A percentile compares a stretch with the other conserved stretches of the same genome.
Evolutionary conservation across 345 rosid genomes (phyloP).

Genomic region (Brassica rapa): DNA sequence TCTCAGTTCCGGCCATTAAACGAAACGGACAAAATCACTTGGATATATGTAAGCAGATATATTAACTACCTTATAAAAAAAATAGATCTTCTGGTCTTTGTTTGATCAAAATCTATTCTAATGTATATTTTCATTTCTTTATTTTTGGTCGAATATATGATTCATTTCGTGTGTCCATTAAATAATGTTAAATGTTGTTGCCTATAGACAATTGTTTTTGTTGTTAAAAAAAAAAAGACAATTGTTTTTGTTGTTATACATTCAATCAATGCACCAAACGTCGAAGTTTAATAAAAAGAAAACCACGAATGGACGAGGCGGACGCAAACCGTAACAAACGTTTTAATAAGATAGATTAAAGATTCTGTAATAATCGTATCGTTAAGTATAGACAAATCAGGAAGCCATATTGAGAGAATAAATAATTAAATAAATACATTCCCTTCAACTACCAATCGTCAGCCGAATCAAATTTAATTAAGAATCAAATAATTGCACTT

Average conservation of each 20-base stretch:
- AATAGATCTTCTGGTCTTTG: slow-evolving; percentile 7
- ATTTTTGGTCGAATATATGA: not conserved
- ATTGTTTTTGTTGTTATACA: not conserved
- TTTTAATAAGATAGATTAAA: slow-evolving; percentile 15
- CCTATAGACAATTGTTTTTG: slow-evolving; percentile 4
- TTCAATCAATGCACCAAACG: slow-evolving; percentile 40
- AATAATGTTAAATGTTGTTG: slow-evolving; percentile 12
- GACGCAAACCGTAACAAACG: slow-evolving; percentile 37
- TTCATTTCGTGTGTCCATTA: not conserved
- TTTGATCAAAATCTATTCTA: slow-evolving; percentile 11
- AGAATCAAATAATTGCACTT: slow-evolving; percentile 28
- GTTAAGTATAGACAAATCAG: slow-evolving; percentile 13
- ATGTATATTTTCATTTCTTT: not conserved
- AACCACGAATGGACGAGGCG: slow-evolving; percentile 38
- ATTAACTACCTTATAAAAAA: not conserved
- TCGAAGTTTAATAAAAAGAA: not conserved
- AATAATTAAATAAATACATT: slow-evolving; percentile 26
- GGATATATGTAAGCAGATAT: not conserved
- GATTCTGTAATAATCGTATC: slow-evolving; percentile 26
- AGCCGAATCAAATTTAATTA: slow-evolving; percentile 34
- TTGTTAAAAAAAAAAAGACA: not conserved
- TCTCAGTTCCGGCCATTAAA: slow-evolving; percentile 5
- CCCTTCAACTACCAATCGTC: slow-evolving; percentile 40
- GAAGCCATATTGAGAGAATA: slow-evolving; percentile 23
- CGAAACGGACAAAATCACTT: not conserved